Evolutionary conservation across 2,329 filamentous ascomycete species (phyloP).

Genomic region (Penicillium sp.): DNA sequence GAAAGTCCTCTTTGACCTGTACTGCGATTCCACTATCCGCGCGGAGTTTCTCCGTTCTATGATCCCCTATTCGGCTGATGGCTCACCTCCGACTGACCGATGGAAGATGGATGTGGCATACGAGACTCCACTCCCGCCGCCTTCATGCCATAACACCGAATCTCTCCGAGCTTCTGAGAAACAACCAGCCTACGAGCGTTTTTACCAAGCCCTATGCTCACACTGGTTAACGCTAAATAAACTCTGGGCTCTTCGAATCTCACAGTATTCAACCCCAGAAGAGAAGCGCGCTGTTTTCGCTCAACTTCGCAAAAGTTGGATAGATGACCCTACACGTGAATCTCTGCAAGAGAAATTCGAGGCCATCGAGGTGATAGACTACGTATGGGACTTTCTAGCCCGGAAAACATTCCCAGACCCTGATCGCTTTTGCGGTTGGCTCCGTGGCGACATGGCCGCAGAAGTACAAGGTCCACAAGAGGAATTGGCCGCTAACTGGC

Average conservation of each 20-base stretch:
- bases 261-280: neutral
- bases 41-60: neutral
- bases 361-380: conserved; percentile 2
- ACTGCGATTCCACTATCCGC: conserved; percentile 5
- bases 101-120: neutral
- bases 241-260: neutral
- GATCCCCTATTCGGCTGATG: neutral
- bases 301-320: neutral
- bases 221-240: conserved; percentile 7
- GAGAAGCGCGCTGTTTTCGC: neutral
- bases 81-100: neutral
- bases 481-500: neutral
- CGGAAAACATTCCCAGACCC: neutral
- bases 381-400: conserved; percentile 6
- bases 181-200: conserved; percentile 1
- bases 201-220: conserved; percentile 4
- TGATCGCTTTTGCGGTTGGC: neutral
- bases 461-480: neutral
- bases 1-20: conserved; percentile 7
- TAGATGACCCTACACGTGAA: neutral
- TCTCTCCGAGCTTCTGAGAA: neutral
- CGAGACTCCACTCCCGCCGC: neutral
- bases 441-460: neutral
- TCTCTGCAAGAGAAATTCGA: conserved; percentile 5
- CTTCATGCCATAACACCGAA: neutral